These are phyloP conservation scores for Termitomyces titanicus DNA, from an alignment of 768 basidiomycete genomes.

Conservation along the genomic window DNA sequence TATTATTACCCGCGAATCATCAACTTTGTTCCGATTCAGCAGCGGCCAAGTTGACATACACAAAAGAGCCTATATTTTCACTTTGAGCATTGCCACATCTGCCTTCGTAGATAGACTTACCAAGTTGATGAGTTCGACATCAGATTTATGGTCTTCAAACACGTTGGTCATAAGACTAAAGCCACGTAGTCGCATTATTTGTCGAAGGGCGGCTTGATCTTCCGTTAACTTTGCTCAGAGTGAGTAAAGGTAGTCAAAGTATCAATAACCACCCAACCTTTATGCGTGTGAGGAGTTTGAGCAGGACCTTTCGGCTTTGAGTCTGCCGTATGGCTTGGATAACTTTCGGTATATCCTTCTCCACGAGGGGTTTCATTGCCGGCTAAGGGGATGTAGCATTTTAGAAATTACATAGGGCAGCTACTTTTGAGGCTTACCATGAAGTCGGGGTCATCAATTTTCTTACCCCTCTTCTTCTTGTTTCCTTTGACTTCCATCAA, in stretches of 20 bases:
- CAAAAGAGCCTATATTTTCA: slow-evolving; percentile 47
- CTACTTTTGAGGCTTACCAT: slow-evolving; percentile 45
- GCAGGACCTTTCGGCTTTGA: slow-evolving; percentile 73
- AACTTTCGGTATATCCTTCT: slow-evolving; percentile 86
- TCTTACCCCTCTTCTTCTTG: slow-evolving; percentile 89
- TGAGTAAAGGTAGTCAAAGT: background rate
- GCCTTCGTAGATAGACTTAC: slow-evolving; percentile 39
- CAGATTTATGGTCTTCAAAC: slow-evolving; percentile 69
- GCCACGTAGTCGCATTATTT: slow-evolving; percentile 90
- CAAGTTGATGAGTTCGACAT: slow-evolving; percentile 65
- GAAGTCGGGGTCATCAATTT: slow-evolving; percentile 89
- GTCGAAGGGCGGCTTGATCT: slow-evolving; percentile 70
- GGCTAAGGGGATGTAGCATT: slow-evolving; percentile 45
- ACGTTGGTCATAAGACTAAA: slow-evolving; percentile 90
- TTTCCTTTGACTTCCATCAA: slow-evolving; percentile 82
- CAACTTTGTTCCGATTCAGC: slow-evolving; percentile 85
- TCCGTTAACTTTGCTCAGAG: slow-evolving; percentile 65
- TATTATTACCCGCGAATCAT: slow-evolving; percentile 65
- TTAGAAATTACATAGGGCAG: background rate
- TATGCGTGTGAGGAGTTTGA: slow-evolving; percentile 81
- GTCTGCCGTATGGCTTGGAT: slow-evolving; percentile 90
- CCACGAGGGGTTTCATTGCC: slow-evolving; percentile 65
- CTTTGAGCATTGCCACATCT: background rate
- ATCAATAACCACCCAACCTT: slow-evolving; percentile 37
- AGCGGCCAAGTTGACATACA: slow-evolving; percentile 80